phyloP scores from a whole-genome alignment of 1,284 basidiomycete genomes.

The Puccinia novopanici region DNA sequence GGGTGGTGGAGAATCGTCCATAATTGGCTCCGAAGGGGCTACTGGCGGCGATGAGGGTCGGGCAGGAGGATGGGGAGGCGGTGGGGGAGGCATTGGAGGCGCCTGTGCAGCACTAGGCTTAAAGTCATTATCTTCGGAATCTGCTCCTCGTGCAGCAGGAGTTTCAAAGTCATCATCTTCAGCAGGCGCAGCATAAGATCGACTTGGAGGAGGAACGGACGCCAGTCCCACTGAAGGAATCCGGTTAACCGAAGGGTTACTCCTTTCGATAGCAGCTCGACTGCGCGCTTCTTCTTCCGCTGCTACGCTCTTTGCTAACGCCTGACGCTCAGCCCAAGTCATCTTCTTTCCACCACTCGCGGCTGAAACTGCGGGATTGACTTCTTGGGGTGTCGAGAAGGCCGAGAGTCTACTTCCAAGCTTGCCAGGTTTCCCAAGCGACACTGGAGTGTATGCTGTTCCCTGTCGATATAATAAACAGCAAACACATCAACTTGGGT shows the following conservation, averaged over 20 bases:
- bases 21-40: conserved; percentile 8
- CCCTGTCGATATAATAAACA: conserved; percentile 61
- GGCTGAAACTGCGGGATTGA: conserved; percentile 56
- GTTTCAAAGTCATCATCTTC: conserved; percentile 59
- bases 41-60: conserved; percentile 9
- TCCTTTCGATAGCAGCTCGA: conserved; percentile 62
- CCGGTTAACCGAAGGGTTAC: conserved; percentile 47
- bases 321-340: conserved; percentile 88
- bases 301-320: conserved; percentile 76
- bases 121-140: conserved; percentile 49
- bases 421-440: conserved; percentile 77
- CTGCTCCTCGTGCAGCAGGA: conserved; percentile 53
- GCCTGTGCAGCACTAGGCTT: conserved; percentile 54
- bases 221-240: conserved; percentile 60
- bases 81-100: conserved; percentile 53
- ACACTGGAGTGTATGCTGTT: conserved; percentile 82
- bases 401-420: conserved; percentile 74
- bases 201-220: conserved; percentile 60
- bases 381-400: conserved; percentile 43
- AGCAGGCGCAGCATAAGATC: conserved; percentile 63
- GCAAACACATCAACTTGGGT: not conserved
- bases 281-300: conserved; percentile 77
- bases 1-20: conserved; percentile 16
- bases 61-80: conserved; percentile 7
- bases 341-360: conserved; percentile 65